A percentile compares a stretch with the other conserved stretches of the same genome.
Evolutionary conservation across 225 moss, liverwort and hornwort species (phyloP).

Genomic region (Pseudisothecium myosuroides): DNA sequence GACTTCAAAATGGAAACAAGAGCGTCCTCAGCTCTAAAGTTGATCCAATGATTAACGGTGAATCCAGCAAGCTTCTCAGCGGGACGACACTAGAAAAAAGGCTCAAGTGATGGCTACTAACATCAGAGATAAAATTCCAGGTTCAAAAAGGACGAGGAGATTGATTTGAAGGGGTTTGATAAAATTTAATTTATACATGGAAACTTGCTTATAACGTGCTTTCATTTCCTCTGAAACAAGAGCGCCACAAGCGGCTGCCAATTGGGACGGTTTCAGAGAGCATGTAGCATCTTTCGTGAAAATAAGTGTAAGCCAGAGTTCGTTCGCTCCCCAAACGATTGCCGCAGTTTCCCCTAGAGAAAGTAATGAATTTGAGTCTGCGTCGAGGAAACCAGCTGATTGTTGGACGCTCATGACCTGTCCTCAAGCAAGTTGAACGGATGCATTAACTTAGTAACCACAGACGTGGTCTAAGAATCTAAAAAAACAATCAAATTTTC

Average conservation of each 20-base stretch:
- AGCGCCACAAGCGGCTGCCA: constrained; percentile 80
- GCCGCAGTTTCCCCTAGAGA: constrained; percentile 63
- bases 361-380: constrained; percentile 41
- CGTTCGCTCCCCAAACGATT: constrained; percentile 57
- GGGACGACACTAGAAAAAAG: neutral
- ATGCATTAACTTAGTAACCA: neutral
- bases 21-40: neutral
- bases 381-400: constrained; percentile 47
- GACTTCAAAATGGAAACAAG: neutral
- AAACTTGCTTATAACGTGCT: constrained; percentile 31
- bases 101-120: neutral
- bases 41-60: neutral
- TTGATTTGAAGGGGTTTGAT: neutral
- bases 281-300: constrained; percentile 39
- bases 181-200: constrained; percentile 14
- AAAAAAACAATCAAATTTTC: neutral
- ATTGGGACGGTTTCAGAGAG: constrained; percentile 49
- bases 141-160: neutral
- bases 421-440: neutral
- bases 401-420: constrained; percentile 54
- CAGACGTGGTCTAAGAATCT: neutral
- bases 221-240: constrained; percentile 78
- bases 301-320: constrained; percentile 69
- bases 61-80: neutral
- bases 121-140: neutral